Conservation (phyloP, 1,284 basidiomycete genomes). For the Tilletia horrida region DNA sequence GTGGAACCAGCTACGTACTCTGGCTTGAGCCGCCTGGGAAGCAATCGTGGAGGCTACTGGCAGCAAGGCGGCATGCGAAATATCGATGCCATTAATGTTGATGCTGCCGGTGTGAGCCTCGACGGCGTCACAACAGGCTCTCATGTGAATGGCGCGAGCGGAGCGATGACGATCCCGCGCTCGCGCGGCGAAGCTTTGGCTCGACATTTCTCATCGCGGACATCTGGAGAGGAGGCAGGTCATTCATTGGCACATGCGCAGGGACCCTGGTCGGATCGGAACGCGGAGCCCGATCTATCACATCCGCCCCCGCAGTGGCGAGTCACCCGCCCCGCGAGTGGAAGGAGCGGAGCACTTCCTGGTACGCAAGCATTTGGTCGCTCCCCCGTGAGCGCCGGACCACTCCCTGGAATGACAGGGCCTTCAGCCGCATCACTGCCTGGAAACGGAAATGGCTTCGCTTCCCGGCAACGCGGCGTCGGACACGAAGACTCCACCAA, state of each 20-base stretch:
- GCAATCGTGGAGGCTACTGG: slow-evolving; percentile 3
- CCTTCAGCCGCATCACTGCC: too few relatives aligned
- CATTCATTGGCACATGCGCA: not conserved
- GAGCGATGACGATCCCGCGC: not conserved
- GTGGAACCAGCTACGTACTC: not conserved
- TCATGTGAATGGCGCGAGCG: not conserved
- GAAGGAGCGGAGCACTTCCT: too few relatives aligned
- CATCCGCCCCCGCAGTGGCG: too few relatives aligned
- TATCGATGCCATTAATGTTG: not conserved
- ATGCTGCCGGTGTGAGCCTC: not conserved
- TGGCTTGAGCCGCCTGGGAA: not conserved
- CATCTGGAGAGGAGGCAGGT: not conserved
- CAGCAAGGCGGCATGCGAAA: not conserved
- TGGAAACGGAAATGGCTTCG: too few relatives aligned
- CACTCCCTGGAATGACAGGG: too few relatives aligned
- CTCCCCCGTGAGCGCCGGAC: too few relatives aligned
- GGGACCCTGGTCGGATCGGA: not conserved
- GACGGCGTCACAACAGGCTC: not conserved
- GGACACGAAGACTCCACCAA: too few relatives aligned
- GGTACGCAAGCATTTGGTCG: too few relatives aligned
- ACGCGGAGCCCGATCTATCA: too few relatives aligned
- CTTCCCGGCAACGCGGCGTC: too few relatives aligned
- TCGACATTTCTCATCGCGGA: not conserved
- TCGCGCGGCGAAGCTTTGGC: not conserved
- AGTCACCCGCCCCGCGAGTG: too few relatives aligned